These are phyloP conservation scores for Citrus hindsii DNA, from an alignment of 345 rosid species.

Conservation along the genomic window DNA sequence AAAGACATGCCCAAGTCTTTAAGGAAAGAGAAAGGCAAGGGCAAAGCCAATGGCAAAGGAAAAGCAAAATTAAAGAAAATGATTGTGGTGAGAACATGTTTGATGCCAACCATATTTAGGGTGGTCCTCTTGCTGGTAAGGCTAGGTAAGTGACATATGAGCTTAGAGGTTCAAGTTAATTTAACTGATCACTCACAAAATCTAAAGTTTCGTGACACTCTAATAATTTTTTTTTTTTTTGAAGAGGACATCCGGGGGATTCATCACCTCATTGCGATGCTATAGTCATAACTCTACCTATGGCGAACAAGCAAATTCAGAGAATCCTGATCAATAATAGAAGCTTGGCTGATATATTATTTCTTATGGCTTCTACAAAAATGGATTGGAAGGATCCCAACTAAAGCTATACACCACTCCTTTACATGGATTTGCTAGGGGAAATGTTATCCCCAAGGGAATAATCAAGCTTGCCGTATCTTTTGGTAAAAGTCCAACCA, in stretches of 20 bases:
- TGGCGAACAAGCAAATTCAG: neutral
- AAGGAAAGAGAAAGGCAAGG: neutral
- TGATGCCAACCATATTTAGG: neutral
- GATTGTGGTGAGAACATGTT: neutral
- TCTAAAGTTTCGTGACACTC: too few relatives aligned
- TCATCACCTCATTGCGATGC: neutral
- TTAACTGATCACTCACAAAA: fast-evolving
- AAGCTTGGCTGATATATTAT: neutral
- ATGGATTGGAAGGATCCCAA: neutral
- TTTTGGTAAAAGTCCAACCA: neutral
- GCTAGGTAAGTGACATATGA: neutral
- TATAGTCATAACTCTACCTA: neutral
- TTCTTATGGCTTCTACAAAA: neutral
- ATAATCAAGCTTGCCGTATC: neutral
- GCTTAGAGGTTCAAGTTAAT: neutral
- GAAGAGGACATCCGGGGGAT: neutral
- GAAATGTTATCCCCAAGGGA: neutral
- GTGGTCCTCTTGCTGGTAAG: neutral
- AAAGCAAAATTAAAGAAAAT: neutral
- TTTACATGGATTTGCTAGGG: neutral
- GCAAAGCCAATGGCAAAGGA: too few relatives aligned
- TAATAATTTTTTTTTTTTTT: neutral
- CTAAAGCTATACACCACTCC: too few relatives aligned
- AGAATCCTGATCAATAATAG: neutral
- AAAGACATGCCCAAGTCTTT: neutral